Conservation (phyloP, 352 stramenopile genomes). For the Phytophthora rubi region DNA sequence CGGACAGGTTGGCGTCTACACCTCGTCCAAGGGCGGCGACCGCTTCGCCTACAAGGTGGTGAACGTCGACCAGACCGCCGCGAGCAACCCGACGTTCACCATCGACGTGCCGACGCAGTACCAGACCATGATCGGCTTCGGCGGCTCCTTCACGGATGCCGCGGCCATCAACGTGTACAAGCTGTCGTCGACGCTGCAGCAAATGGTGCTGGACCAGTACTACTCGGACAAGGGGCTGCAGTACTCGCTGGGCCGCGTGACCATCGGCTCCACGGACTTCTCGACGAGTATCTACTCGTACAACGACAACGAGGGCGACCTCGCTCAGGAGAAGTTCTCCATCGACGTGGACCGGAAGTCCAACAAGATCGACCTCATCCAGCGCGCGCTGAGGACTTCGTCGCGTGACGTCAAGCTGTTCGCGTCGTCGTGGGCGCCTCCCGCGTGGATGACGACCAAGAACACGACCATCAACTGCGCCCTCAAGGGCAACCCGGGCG, state of each 20-base stretch:
- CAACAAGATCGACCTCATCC: conserved; percentile 77
- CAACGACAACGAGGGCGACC: conserved; percentile 68
- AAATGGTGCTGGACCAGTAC: conserved; percentile 78
- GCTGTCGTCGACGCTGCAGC: conserved; percentile 55
- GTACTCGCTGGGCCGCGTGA: conserved; percentile 81
- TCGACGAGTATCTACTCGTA: conserved; percentile 88
- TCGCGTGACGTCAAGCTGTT: conserved; percentile 68
- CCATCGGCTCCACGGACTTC: conserved; percentile 89
- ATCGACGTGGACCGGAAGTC: conserved; percentile 71
- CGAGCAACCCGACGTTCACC: conserved; percentile 34
- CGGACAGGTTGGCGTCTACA: conserved; percentile 49
- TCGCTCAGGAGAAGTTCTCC: conserved; percentile 76
- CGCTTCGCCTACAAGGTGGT: conserved; percentile 42
- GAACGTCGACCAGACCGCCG: conserved; percentile 20
- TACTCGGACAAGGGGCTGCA: conserved; percentile 73
- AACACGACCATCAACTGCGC: conserved; percentile 64
- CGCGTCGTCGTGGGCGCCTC: conserved; percentile 87
- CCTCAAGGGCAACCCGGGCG: conserved; percentile 62
- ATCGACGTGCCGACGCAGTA: conserved; percentile 54
- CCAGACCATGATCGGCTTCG: conserved; percentile 89
- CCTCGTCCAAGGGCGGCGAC: conserved; percentile 45
- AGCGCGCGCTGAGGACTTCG: conserved; percentile 53
- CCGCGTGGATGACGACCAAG: conserved; percentile 86
- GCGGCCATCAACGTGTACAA: conserved; percentile 83
- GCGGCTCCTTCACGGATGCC: conserved; percentile 88